Base-by-base conservation (phyloP, 495 filamentous ascomycete species). In the Neurospora terricola region DNA sequence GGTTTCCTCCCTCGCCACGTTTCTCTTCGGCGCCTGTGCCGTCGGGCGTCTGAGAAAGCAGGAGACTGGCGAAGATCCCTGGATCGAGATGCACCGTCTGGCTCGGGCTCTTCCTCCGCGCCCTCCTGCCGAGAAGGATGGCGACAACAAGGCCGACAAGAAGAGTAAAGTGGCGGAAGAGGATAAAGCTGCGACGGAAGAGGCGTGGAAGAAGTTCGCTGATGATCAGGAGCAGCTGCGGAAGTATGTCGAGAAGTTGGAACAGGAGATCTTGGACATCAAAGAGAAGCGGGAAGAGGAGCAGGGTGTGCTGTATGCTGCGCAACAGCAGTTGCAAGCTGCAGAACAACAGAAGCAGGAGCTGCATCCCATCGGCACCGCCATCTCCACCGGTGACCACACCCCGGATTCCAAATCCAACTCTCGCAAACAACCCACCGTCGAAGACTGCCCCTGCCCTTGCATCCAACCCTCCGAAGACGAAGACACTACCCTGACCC, bases 31-130 rank as follows among this genome's bases (percentile, higher is more conserved):
- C 38, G 38, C 70, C 14, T 38, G 27, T 11, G 70, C 43, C 7
- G 71, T 72, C 42, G 72, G 72, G 27, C 70, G 68, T 36, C 34
- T 45, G 36, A 38, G 37, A 9, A 54, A 72, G 38, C 38, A 72
- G 14, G 3, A 72, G 5, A 59, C 59, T 12, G 70, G 48, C n/a
- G 70, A 54, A 0, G 75, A 77, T 38, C 38, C 10, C 4, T 78
- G 77, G 77, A 78, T 78, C 38, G 74, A 77, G 40, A 74, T 77
- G 76, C 72, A 75, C 2, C 70, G 69, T 14, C 76, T 72, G 21
- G 59, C 70, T 12, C 14, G 74, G 6, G 62, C 74, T 18, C 54
- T 77, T 2, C 76, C 76, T 23, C 62, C 74, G 0, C 76, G 43
- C 36, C 76, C 76, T 4, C 54, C 54, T 16, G 27, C 54, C 12